phyloP scores from a whole-genome alignment of 805 yeast species.

The Saccharomyces kudriavzevii region DNA sequence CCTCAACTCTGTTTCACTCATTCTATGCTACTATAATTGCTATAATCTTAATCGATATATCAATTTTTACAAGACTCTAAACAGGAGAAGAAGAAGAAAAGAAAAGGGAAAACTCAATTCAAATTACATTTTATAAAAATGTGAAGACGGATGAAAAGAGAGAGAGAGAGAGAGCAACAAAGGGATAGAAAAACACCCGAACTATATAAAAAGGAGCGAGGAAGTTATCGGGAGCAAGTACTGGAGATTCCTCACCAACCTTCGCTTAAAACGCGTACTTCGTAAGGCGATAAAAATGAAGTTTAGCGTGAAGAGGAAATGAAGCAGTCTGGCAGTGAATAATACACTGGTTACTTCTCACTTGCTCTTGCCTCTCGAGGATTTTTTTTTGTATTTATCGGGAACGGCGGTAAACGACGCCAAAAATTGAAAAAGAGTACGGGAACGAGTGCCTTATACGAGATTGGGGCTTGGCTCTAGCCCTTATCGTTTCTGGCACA shows the following conservation, averaged over 20 bases:
- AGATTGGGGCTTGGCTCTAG: background rate
- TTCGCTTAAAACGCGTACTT: background rate
- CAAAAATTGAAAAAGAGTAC: background rate
- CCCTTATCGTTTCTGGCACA: background rate
- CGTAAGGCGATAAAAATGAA: background rate
- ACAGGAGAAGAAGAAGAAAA: background rate
- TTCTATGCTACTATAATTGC: conserved; percentile 1
- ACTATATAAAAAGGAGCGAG: background rate
- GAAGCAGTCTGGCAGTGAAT: background rate
- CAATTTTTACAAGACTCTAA: background rate
- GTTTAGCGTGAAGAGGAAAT: conserved; percentile 1
- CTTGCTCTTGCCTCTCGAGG: background rate
- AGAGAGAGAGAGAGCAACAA: background rate
- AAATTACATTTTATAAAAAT: background rate
- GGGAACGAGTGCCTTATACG: background rate
- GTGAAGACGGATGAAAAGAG: background rate
- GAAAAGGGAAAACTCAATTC: background rate
- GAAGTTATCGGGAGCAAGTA: background rate
- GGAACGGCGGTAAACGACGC: background rate
- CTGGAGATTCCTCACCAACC: background rate
- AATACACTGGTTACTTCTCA: background rate
- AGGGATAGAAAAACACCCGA: background rate
- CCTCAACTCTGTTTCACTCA: conserved; percentile 23
- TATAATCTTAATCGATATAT: background rate
- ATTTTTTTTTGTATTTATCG: background rate